Evolutionary conservation across 2,329 filamentous ascomycete genomes (phyloP).

Genomic region (Pyricularia sp.): DNA sequence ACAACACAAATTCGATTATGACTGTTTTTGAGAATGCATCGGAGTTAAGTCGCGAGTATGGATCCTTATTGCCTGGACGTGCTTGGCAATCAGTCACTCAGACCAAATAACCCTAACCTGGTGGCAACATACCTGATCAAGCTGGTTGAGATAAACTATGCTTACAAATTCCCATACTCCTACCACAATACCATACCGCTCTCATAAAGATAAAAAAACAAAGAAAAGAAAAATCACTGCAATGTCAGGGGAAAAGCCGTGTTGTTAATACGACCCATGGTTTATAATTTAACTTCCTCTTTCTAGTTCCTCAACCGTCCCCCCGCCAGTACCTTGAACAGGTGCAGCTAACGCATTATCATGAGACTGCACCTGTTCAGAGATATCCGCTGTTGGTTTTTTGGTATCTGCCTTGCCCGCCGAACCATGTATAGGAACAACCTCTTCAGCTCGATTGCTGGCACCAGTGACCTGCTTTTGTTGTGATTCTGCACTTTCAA

Average conservation of each 20-base stretch:
- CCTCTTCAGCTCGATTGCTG: not conserved
- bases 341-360: not conserved
- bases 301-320: not conserved
- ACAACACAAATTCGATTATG: not conserved
- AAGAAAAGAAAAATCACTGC: not conserved
- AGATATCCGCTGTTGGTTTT: not conserved
- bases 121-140: not conserved
- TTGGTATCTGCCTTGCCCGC: not conserved
- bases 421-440: not conserved
- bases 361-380: not conserved
- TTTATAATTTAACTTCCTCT: not conserved
- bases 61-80: not conserved
- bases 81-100: not conserved
- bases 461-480: not conserved
- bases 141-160: not conserved
- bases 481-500: not conserved
- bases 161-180: not conserved
- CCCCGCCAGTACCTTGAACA: not conserved
- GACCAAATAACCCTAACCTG: not conserved
- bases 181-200: not conserved
- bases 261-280: not conserved
- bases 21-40: not conserved
- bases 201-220: not conserved
- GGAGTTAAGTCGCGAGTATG: not conserved
- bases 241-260: not conserved